Percentiles rank a stretch among this genome's conserved stretches.
Evolutionary conservation across 148 eudicot species (phyloP).

Genomic region (Persicaria maculosa): DNA sequence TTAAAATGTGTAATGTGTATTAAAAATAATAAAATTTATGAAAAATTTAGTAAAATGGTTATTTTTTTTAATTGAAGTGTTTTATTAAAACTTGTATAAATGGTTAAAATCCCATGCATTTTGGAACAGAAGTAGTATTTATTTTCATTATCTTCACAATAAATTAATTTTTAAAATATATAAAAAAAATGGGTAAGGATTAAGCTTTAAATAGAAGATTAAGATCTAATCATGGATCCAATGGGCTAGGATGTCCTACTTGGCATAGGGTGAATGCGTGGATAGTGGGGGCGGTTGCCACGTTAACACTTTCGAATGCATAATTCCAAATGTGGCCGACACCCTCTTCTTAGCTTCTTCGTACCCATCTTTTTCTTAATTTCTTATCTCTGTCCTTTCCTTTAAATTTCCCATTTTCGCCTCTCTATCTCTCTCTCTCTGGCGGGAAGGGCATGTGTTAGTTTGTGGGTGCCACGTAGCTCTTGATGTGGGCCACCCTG

Average conservation of each 20-base stretch:
- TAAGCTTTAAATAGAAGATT: not conserved
- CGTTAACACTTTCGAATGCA: not conserved
- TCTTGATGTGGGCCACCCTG: not conserved
- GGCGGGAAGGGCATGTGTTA: not conserved
- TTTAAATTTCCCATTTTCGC: not conserved
- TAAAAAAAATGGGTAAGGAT: not conserved
- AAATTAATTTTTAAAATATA: no score
- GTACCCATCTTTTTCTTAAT: not conserved
- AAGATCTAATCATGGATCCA: not conserved
- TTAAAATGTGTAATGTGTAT: no score
- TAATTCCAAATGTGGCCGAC: constrained; percentile 9
- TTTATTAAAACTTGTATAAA: no score
- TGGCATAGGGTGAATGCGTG: not conserved
- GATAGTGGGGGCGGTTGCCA: not conserved
- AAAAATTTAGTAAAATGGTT: no score
- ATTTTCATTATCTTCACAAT: no score
- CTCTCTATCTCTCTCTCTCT: not conserved
- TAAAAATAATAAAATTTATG: no score
- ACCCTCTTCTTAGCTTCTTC: not conserved
- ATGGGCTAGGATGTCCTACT: not conserved
- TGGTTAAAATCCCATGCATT: no score
- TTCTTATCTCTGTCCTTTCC: not conserved
- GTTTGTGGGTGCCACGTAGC: constrained; percentile 4
- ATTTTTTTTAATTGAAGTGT: no score
- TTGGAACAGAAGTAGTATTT: no score